Conservation (phyloP, 305 asterid genomes). For the Ajuga reptans region DNA sequence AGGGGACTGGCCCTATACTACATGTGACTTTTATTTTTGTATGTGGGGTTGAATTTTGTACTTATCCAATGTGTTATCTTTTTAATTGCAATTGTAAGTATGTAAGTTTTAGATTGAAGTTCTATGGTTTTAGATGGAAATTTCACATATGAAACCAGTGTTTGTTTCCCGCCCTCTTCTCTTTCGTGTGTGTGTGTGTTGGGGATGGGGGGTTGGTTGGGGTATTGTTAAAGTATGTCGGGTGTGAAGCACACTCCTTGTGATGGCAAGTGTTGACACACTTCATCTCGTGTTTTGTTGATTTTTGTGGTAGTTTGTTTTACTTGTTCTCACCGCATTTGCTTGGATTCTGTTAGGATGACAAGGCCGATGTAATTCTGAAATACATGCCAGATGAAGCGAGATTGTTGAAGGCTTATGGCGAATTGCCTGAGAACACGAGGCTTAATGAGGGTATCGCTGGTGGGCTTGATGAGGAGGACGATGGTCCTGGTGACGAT, state of each 20-base stretch:
- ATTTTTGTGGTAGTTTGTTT: background rate
- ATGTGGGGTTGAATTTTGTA: background rate
- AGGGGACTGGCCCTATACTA: background rate
- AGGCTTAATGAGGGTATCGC: constrained; percentile 50
- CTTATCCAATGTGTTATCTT: background rate
- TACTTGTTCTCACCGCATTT: background rate
- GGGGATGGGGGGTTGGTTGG: too few species aligned
- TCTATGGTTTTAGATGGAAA: background rate
- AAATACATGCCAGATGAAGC: constrained; percentile 95
- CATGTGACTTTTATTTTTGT: background rate
- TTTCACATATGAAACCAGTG: background rate
- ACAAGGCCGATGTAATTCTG: constrained; percentile 82
- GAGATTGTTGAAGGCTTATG: constrained; percentile 72
- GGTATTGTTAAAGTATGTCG: too few species aligned
- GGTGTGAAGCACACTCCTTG: too few species aligned
- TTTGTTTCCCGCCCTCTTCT: background rate
- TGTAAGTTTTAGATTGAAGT: background rate
- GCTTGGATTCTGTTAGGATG: constrained; percentile 43
- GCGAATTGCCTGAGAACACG: constrained; percentile 52
- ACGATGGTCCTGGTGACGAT: constrained; percentile 41
- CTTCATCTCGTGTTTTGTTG: background rate
- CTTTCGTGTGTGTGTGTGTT: background rate
- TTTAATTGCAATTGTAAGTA: background rate
- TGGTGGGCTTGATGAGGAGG: constrained; percentile 45
- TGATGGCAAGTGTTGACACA: background rate